Conservation (phyloP, 805 yeast genomes). For the Saturnispora zaruensis region DNA sequence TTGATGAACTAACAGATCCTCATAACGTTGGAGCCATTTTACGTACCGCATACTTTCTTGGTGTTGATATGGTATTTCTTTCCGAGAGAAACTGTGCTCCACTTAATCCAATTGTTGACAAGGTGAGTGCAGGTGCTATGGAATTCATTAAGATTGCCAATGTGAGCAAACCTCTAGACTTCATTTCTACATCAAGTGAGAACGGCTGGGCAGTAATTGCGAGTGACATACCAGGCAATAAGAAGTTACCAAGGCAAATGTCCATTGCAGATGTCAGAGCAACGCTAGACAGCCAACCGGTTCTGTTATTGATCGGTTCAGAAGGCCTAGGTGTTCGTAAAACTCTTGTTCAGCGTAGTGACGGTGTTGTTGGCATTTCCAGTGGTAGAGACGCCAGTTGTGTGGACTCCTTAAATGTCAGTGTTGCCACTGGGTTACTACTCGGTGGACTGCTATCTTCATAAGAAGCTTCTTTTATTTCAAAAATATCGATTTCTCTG, state of each 20-base stretch:
- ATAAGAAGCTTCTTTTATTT: background rate
- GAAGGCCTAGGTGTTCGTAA: slow-evolving; percentile 81
- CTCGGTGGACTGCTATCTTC: slow-evolving; percentile 10
- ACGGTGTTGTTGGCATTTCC: slow-evolving; percentile 37
- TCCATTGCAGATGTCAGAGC: slow-evolving; percentile 32
- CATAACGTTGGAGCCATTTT: slow-evolving; percentile 81
- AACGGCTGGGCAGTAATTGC: slow-evolving; percentile 70
- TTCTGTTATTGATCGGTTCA: slow-evolving; percentile 69
- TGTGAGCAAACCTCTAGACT: slow-evolving; percentile 48
- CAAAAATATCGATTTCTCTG: background rate
- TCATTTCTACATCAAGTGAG: slow-evolving; percentile 45
- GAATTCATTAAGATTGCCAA: slow-evolving; percentile 61
- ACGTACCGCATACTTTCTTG: slow-evolving; percentile 72
- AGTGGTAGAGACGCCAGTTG: slow-evolving; percentile 20
- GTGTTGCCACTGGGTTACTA: slow-evolving; percentile 77
- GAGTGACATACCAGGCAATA: slow-evolving; percentile 38
- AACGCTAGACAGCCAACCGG: slow-evolving; percentile 44
- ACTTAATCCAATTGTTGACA: slow-evolving; percentile 67
- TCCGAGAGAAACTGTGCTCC: slow-evolving; percentile 67
- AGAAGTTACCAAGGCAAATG: slow-evolving; percentile 8
- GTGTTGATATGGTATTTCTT: slow-evolving; percentile 69
- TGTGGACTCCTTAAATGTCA: slow-evolving; percentile 80
- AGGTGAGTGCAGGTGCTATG: slow-evolving; percentile 78
- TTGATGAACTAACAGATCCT: slow-evolving; percentile 80
- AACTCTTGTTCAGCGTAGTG: slow-evolving; percentile 49